Conservation (phyloP, 139 green algal species). For the Yamagishiella unicocca region DNA sequence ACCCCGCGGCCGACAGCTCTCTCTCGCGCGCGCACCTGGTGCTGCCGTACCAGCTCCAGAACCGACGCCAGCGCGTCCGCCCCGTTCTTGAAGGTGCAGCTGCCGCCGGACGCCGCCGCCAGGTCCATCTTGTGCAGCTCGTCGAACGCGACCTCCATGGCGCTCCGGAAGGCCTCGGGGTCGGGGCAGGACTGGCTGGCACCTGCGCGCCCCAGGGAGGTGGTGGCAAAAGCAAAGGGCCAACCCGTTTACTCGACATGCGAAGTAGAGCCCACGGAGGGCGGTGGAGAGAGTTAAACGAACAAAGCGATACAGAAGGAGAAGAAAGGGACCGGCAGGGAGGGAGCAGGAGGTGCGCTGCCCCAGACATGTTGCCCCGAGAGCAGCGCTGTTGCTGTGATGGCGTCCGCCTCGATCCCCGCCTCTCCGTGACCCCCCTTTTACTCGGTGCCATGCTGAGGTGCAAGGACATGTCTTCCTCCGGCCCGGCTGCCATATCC, state of each 20-base stretch:
- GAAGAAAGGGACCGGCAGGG: background rate
- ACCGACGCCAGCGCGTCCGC: conserved; percentile 82
- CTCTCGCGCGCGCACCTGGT: conserved; percentile 61
- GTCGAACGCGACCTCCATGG: conserved; percentile 72
- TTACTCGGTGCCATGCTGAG: too few relatives aligned
- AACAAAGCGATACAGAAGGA: background rate
- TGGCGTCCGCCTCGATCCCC: too few relatives aligned
- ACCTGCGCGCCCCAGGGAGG: too few relatives aligned
- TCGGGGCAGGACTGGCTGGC: conserved; percentile 79
- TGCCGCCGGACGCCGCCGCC: background rate
- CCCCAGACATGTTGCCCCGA: too few relatives aligned
- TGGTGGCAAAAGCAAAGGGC: too few relatives aligned
- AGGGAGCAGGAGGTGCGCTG: too few relatives aligned
- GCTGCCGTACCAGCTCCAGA: conserved; percentile 83
- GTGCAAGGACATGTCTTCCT: too few relatives aligned
- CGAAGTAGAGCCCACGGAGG: too few relatives aligned
- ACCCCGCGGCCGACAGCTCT: background rate
- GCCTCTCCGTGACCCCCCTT: too few relatives aligned
- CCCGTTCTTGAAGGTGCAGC: conserved; percentile 55
- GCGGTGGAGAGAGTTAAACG: background rate
- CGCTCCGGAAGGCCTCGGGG: conserved; percentile 72
- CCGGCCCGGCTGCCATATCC: too few relatives aligned
- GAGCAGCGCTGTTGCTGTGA: too few relatives aligned
- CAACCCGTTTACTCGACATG: too few relatives aligned
- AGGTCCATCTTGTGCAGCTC: conserved; percentile 57